Percentiles rank a stretch among this genome's conserved stretches.
Conservation (phyloP, 2,329 filamentous ascomycete species). For the Elsinoe batatas region DNA sequence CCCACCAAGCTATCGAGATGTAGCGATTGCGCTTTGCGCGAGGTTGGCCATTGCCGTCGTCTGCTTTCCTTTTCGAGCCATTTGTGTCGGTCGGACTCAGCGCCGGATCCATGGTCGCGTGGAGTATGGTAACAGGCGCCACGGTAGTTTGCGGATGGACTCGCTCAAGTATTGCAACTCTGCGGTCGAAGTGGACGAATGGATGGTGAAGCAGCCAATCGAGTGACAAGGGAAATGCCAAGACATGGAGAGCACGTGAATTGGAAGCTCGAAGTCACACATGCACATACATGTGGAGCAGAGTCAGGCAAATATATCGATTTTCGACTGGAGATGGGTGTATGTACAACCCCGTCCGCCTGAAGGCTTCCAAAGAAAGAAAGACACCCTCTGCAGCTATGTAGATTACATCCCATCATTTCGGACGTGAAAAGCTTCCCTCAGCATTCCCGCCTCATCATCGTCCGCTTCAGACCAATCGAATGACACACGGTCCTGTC, state of each 20-base stretch:
- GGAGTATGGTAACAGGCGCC: neutral
- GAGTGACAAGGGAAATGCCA: neutral
- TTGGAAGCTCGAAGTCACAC: no score
- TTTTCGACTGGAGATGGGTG: neutral
- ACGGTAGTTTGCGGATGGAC: neutral
- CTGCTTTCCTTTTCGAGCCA: constrained; percentile 35
- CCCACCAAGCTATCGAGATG: constrained; percentile 57
- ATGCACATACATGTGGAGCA: neutral
- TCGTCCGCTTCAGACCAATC: neutral
- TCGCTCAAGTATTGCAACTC: neutral
- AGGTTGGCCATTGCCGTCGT: constrained; percentile 35
- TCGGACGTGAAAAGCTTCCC: neutral
- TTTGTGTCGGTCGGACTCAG: neutral
- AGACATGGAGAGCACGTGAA: neutral
- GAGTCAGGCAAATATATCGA: neutral
- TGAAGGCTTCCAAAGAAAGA: neutral
- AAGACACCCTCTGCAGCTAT: neutral
- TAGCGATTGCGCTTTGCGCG: constrained; percentile 57
- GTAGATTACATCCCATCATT: constrained; percentile 1
- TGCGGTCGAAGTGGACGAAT: neutral
- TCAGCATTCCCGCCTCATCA: neutral
- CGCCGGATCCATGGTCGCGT: constrained; percentile 7
- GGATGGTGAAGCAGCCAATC: neutral
- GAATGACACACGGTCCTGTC: neutral
- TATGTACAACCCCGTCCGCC: constrained; percentile 1